Percentiles rank a stretch among this genome's conserved stretches.
These are phyloP conservation scores for Beverwykella pulmonaria DNA, from an alignment of 495 filamentous ascomycete species.

Conservation along the genomic window DNA sequence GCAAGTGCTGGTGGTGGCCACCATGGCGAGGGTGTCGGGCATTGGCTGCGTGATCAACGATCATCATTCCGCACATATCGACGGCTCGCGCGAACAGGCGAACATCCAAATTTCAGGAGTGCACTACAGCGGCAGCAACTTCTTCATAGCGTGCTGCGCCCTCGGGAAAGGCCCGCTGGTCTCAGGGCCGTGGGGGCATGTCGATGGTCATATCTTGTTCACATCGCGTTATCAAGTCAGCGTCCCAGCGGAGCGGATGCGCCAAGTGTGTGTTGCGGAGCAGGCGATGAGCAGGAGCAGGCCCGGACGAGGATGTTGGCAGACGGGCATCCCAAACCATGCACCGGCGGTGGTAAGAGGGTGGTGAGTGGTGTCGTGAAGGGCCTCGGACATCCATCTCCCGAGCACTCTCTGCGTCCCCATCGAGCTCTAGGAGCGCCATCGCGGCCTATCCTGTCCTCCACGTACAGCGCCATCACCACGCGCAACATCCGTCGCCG, in stretches of 20 bases:
- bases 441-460: background rate
- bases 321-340: background rate
- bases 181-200: conserved; percentile 27
- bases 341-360: background rate
- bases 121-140: background rate
- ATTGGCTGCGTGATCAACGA: conserved; percentile 18
- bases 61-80: background rate
- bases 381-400: conserved; percentile 1
- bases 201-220: conserved; percentile 24
- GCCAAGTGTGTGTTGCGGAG: conserved; percentile 26
- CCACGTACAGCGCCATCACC: background rate
- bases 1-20: background rate
- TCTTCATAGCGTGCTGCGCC: no score
- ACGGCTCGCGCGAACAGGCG: background rate
- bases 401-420: background rate
- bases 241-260: conserved; percentile 27
- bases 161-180: background rate
- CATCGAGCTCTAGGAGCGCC: background rate
- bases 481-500: background rate
- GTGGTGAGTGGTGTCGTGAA: background rate
- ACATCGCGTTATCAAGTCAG: conserved; percentile 24
- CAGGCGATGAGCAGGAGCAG: conserved; percentile 22
- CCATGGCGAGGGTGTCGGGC: background rate
- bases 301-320: conserved; percentile 11
- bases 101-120: conserved; percentile 8